Conservation (phyloP, 1,284 basidiomycete genomes). For the Ganoderma lucidum region DNA sequence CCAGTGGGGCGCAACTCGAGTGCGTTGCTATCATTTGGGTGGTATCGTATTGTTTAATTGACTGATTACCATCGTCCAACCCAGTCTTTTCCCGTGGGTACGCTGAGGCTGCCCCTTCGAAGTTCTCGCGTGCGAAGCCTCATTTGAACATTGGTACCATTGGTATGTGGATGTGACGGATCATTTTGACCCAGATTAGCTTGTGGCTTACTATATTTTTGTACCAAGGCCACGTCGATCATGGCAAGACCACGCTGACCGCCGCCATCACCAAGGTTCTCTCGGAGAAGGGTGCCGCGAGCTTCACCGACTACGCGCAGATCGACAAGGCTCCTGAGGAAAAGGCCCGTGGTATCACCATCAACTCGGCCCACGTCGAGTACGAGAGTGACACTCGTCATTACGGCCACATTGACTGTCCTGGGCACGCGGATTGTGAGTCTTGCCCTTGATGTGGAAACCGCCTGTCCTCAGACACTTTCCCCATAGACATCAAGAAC, state of each 20-base stretch:
- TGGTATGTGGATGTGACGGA: constrained; percentile 53
- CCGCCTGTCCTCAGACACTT: constrained; percentile 13
- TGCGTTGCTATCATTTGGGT: constrained; percentile 22
- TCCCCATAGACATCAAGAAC: constrained; percentile 84
- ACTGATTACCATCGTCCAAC: neutral
- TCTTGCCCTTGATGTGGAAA: constrained; percentile 18
- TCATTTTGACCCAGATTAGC: constrained; percentile 21
- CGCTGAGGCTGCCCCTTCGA: constrained; percentile 70
- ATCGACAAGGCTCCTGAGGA: constrained; percentile 99
- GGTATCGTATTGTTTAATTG: constrained; percentile 7
- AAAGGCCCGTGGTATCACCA: constrained; percentile 99
- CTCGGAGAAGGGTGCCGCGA: constrained; percentile 82
- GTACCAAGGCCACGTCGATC: constrained; percentile 86
- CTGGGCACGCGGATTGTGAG: constrained; percentile 91
- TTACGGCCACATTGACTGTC: constrained; percentile 99
- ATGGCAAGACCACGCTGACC: constrained; percentile 97
- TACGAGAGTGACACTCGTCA: constrained; percentile 94
- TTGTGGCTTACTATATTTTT: neutral
- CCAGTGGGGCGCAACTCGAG: constrained; percentile 35
- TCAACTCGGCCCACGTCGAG: constrained; percentile 95
- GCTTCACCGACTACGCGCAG: constrained; percentile 96
- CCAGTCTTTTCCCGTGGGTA: constrained; percentile 62
- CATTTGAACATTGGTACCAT: constrained; percentile 99
- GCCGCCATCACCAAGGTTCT: constrained; percentile 99
- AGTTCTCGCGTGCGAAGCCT: constrained; percentile 88